Base-by-base conservation (phyloP, 116 monocot species). In the Papilionanthe hybrid region DNA sequence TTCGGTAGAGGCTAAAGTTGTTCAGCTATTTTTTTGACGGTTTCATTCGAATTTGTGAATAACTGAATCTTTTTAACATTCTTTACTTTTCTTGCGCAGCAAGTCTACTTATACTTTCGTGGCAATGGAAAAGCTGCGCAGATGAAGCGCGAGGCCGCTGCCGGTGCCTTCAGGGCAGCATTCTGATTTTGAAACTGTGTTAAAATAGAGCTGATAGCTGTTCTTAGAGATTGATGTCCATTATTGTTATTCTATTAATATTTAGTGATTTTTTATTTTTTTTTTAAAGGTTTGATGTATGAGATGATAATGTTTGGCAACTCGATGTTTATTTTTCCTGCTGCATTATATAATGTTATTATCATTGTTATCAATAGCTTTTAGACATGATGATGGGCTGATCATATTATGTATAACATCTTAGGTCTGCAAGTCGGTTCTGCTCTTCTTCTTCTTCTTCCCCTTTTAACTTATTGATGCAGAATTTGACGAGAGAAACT, bases 41-140 rank as follows among this genome's bases (percentile, higher is more conserved):
- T 1, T 32, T 32, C 32, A 32, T 32, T 32, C 0, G 32, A 32
- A 66, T 66, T 66, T 66, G 20, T 57, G n/a, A 20, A 57, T 57
- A 57, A 20, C 6, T 7, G 0, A 9, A 1, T 66, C 28, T 5
- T 72, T 27, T 12, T 42, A 10, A 5, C 3, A 30, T 17, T 1
- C 49, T 74, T 43, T 23, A 30, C 3, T 65, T 42, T 81, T 20
- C 22, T 65, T 41, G 71, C 82, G 83, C 93, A 93, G 93, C 93
- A 91, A 91, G 89, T 91, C 66, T 93, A 91, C 86, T 84, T 93
- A 87, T 93, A 91, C 79, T 93, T 93, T 86, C 81, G 93, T 80
- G 91, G 93, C 22, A 93, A 86, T 79, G 93, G 93, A 41, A 93
- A 89, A 82, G 93, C 91, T 23, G 93, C 93, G 78, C 83, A 91